A percentile compares a stretch with the other conserved stretches of the same genome.
phyloP scores from a whole-genome alignment of 768 basidiomycete species.

The Pleurotus ostreatus region DNA sequence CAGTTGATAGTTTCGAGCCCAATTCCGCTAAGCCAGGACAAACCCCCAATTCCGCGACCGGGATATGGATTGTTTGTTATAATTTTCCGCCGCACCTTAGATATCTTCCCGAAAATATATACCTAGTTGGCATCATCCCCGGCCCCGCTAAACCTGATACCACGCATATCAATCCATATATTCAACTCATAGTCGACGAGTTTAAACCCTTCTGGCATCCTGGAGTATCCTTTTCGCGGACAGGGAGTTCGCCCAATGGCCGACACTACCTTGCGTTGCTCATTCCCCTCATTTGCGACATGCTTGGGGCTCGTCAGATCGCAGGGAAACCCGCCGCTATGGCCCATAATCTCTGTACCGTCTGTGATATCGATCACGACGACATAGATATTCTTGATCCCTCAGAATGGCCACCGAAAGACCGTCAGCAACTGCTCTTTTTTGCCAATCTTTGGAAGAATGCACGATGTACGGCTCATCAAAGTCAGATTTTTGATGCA shows the following conservation, averaged over 20 bases:
- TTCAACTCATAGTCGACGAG: conserved; percentile 30
- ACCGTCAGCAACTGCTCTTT: conserved; percentile 13
- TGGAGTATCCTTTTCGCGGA: conserved; percentile 23
- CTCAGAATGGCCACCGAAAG: conserved; percentile 17
- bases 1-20: conserved; percentile 5
- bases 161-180: conserved; percentile 28
- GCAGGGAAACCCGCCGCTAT: conserved; percentile 17
- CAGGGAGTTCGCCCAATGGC: conserved; percentile 12
- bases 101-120: conserved; percentile 30
- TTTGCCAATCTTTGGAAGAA: conserved; percentile 18
- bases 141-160: conserved; percentile 30
- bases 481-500: conserved; percentile 14
- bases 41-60: not conserved
- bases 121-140: conserved; percentile 30
- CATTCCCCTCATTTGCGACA: conserved; percentile 25
- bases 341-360: conserved; percentile 22
- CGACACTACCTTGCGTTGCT: conserved; percentile 14
- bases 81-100: not conserved
- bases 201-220: conserved; percentile 25
- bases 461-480: conserved; percentile 12
- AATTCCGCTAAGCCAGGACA: not conserved
- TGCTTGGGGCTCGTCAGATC: conserved; percentile 24
- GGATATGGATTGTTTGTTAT: not conserved
- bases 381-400: conserved; percentile 25
- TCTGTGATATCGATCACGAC: conserved; percentile 18